Evolutionary conservation across 139 green algal species (phyloP).

Genomic region (Tetraselmis chui): DNA sequence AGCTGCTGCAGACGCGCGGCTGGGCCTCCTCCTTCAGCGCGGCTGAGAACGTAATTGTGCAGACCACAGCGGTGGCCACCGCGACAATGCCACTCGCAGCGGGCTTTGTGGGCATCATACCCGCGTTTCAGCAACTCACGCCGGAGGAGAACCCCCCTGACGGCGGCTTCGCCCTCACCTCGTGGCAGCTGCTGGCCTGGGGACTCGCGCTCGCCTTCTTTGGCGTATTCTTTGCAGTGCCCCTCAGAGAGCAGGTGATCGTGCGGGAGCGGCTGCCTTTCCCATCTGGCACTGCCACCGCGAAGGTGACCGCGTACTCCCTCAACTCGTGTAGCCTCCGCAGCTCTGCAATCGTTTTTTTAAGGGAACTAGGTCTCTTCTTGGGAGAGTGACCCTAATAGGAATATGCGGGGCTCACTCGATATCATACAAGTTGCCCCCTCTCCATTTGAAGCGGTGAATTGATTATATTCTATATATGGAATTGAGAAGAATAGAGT

Average conservation of each 20-base stretch:
- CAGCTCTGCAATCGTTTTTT: too few relatives aligned
- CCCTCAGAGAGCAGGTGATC: conserved; percentile 50
- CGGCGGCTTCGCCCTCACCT: conserved; percentile 26
- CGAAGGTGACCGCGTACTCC: too few relatives aligned
- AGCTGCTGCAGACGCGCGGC: conserved; percentile 20
- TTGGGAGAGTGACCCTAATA: too few relatives aligned
- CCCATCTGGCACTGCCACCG: conserved; percentile 38
- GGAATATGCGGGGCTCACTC: too few relatives aligned
- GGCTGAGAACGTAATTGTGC: conserved; percentile 53
- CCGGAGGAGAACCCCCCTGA: conserved; percentile 25
- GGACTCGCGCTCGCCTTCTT: conserved; percentile 39
- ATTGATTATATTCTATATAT: too few relatives aligned
- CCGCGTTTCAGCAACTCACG: conserved; percentile 39
- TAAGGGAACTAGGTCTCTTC: too few relatives aligned
- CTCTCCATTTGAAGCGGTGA: too few relatives aligned
- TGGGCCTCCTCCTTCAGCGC: conserved; percentile 29
- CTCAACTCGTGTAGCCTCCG: too few relatives aligned
- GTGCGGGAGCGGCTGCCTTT: conserved; percentile 40
- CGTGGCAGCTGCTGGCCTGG: conserved; percentile 40
- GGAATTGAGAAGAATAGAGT: too few relatives aligned
- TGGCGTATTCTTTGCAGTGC: conserved; percentile 48
- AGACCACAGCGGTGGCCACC: conserved; percentile 50
- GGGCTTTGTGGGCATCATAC: conserved; percentile 50
- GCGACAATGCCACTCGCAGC: conserved; percentile 53
- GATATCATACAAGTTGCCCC: too few relatives aligned